Evolutionary conservation across 2,329 filamentous ascomycete genomes (phyloP).

Genomic region (Fusarium circinatum): DNA sequence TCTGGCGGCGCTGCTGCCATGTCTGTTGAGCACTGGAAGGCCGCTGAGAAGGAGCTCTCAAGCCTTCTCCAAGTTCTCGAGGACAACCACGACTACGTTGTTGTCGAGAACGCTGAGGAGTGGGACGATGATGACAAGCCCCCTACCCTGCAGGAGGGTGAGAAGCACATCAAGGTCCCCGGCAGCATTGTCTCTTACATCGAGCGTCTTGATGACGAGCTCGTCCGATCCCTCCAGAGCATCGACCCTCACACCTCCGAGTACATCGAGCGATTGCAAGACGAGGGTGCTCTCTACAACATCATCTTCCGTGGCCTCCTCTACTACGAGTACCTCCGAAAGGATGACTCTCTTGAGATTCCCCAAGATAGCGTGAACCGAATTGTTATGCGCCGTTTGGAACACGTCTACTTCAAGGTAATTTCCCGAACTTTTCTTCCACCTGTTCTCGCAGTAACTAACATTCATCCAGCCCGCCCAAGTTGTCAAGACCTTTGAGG

Average conservation of each 20-base stretch:
- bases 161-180: conserved; percentile 88
- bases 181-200: conserved; percentile 95
- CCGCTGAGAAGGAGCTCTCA: conserved; percentile 86
- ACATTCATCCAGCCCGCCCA: conserved; percentile 73
- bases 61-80: conserved; percentile 83
- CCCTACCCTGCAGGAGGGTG: conserved; percentile 75
- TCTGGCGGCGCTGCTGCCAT: conserved; percentile 82
- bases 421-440: conserved; percentile 78
- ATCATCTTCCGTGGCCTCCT: conserved; percentile 88
- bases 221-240: conserved; percentile 94
- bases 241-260: conserved; percentile 99
- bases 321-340: conserved; percentile 85
- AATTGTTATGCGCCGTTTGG: conserved; percentile 90
- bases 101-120: conserved; percentile 92
- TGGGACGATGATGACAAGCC: conserved; percentile 99
- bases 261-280: conserved; percentile 94
- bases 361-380: conserved; percentile 92
- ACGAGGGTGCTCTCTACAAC: conserved; percentile 91
- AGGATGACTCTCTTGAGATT: conserved; percentile 75
- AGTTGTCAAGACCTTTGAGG: conserved; percentile 92
- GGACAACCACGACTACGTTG: conserved; percentile 80
- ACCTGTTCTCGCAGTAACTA: background rate
- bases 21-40: conserved; percentile 97
- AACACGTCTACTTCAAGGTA: conserved; percentile 99
- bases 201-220: conserved; percentile 95